Evolutionary conservation across 225 moss, liverwort and hornwort species (phyloP).

Genomic region (Anthoceros angustus): DNA sequence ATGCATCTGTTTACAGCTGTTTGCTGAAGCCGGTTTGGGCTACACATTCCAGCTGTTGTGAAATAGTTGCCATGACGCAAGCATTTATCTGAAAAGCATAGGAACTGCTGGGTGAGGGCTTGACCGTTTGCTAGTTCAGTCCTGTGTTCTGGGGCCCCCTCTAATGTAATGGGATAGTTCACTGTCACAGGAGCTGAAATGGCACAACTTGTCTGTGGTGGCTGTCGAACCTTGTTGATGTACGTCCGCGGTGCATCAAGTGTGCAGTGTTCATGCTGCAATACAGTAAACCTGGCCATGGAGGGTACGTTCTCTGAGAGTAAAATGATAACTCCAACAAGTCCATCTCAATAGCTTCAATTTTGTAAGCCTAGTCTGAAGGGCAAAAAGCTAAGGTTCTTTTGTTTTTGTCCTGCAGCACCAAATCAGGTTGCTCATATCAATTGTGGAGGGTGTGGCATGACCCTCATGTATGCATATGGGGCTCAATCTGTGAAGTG

Average conservation of each 20-base stretch:
- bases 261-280: slow-evolving; percentile 59
- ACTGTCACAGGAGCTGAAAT: slow-evolving; percentile 23
- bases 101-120: too few relatives aligned
- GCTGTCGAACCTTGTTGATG: slow-evolving; percentile 79
- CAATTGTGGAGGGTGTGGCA: slow-evolving; percentile 46
- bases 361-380: too few relatives aligned
- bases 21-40: too few relatives aligned
- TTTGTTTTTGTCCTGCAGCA: background rate
- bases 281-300: slow-evolving; percentile 46
- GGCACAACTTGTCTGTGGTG: slow-evolving; percentile 63
- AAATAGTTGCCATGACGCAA: too few relatives aligned
- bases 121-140: too few relatives aligned
- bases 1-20: too few relatives aligned
- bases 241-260: slow-evolving; percentile 77
- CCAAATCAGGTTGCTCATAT: slow-evolving; percentile 34
- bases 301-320: slow-evolving; percentile 6
- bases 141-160: too few relatives aligned
- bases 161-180: too few relatives aligned
- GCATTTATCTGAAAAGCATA: too few relatives aligned
- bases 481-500: slow-evolving; percentile 55
- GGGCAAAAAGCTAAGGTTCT: background rate
- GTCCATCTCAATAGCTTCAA: too few relatives aligned
- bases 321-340: background rate
- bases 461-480: slow-evolving; percentile 46
- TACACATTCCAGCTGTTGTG: too few relatives aligned